Conservation (phyloP, 805 yeast species). For the Teunomyces tritomae region DNA sequence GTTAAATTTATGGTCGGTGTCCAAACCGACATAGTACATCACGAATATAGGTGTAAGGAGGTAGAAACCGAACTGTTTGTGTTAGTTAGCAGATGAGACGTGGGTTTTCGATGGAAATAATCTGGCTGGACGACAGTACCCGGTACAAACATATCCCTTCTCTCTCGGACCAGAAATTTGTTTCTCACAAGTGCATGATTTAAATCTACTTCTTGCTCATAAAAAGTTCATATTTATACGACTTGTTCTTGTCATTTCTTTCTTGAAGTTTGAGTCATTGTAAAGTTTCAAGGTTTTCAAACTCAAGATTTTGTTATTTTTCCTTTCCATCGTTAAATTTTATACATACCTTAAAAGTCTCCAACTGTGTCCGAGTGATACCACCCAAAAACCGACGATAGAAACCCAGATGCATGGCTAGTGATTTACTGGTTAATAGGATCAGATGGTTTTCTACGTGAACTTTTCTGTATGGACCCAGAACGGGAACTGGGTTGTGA, state of each 20-base stretch:
- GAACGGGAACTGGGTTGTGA: too few species aligned
- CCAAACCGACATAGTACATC: conserved; percentile 91
- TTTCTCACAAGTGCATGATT: too few species aligned
- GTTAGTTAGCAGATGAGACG: background rate
- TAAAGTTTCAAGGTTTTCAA: background rate
- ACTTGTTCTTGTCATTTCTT: too few species aligned
- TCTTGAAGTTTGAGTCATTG: too few species aligned
- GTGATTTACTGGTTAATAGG: background rate
- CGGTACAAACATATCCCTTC: too few species aligned
- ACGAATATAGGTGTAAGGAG: conserved; percentile 83
- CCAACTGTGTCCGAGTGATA: conserved; percentile 43
- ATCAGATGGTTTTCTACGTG: background rate
- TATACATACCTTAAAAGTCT: conserved; percentile 42
- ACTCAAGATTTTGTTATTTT: background rate
- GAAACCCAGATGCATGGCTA: conserved; percentile 11
- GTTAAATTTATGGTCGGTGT: conserved; percentile 83
- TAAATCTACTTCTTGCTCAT: too few species aligned
- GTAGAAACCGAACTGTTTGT: conserved; percentile 72
- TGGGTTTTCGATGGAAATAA: background rate
- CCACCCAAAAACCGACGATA: conserved; percentile 34
- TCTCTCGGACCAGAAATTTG: too few species aligned
- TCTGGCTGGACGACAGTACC: too few species aligned
- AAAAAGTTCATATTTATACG: too few species aligned
- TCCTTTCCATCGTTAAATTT: background rate
- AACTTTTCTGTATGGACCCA: background rate